Conservation (phyloP, 2,329 filamentous ascomycete species). For the Thielaviopsis punctulata region DNA sequence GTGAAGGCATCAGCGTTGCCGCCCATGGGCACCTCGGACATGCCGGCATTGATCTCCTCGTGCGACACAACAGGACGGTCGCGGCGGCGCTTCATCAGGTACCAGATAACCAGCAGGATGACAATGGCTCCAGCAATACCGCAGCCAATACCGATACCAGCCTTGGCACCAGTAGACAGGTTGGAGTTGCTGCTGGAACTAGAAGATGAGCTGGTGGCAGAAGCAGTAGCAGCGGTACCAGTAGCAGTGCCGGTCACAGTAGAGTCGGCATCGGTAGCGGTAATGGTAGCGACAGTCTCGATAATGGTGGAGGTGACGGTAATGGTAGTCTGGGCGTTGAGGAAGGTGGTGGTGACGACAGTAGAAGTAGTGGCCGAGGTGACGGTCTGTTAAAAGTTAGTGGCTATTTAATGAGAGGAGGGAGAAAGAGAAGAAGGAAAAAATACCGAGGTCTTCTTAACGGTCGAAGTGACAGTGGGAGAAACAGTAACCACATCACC, state of each 20-base stretch:
- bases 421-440: not conserved
- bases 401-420: not conserved
- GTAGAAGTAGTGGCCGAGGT: conserved; percentile 16
- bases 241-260: conserved; percentile 19
- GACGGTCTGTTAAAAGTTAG: conserved; percentile 1
- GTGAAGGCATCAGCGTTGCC: conserved; percentile 13
- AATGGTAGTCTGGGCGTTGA: conserved; percentile 22
- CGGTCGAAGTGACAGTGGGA: conserved; percentile 11
- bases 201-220: conserved; percentile 16
- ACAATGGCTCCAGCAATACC: conserved; percentile 22
- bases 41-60: conserved; percentile 23
- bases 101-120: conserved; percentile 12
- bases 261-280: not conserved
- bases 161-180: conserved; percentile 26
- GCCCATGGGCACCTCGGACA: conserved; percentile 26
- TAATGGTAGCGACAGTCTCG: conserved; percentile 18
- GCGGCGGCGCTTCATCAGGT: conserved; percentile 13
- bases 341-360: conserved; percentile 12
- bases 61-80: conserved; percentile 16
- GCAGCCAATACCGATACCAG: conserved; percentile 25
- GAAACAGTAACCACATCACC: conserved; percentile 16
- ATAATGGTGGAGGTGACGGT: conserved; percentile 23
- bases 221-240: conserved; percentile 14
- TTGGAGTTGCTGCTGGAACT: conserved; percentile 15
- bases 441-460: conserved; percentile 5